These are phyloP conservation scores for Pleurotus salmoneostramineus DNA, from an alignment of 768 basidiomycete species.

Conservation along the genomic window DNA sequence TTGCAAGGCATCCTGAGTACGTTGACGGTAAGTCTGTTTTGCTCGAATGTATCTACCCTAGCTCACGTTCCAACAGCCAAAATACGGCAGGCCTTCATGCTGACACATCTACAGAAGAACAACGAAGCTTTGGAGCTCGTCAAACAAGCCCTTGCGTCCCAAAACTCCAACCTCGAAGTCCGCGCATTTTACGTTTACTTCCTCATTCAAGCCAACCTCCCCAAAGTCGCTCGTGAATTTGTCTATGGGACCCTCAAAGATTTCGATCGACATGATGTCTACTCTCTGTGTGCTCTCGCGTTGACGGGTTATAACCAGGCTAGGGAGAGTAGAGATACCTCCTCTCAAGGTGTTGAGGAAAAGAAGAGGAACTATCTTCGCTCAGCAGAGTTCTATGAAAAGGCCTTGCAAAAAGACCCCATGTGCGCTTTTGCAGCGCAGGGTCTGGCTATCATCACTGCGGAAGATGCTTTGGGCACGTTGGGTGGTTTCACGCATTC, in stretches of 20 bases:
- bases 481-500: constrained; percentile 49
- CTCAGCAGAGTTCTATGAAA: constrained; percentile 89
- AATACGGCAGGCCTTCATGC: constrained; percentile 84
- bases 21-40: constrained; percentile 64
- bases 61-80: constrained; percentile 57
- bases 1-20: constrained; percentile 92
- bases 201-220: constrained; percentile 72
- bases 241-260: constrained; percentile 87
- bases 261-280: constrained; percentile 83
- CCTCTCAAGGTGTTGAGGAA: constrained; percentile 56
- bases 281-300: constrained; percentile 86
- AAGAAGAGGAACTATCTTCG: constrained; percentile 75
- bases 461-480: constrained; percentile 83
- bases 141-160: constrained; percentile 83
- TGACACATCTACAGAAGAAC: constrained; percentile 60
- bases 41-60: constrained; percentile 20
- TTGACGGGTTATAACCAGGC: constrained; percentile 85
- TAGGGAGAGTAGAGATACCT: constrained; percentile 74
- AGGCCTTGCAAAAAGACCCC: constrained; percentile 81
- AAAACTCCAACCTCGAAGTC: constrained; percentile 76
- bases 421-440: constrained; percentile 91
- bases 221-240: constrained; percentile 79
- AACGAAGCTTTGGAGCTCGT: constrained; percentile 85
- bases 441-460: constrained; percentile 90
- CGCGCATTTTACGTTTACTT: constrained; percentile 94